Evolutionary conservation across 2,329 filamentous ascomycete species (phyloP).

Genomic region (Clarireedia homoeocarpa): DNA sequence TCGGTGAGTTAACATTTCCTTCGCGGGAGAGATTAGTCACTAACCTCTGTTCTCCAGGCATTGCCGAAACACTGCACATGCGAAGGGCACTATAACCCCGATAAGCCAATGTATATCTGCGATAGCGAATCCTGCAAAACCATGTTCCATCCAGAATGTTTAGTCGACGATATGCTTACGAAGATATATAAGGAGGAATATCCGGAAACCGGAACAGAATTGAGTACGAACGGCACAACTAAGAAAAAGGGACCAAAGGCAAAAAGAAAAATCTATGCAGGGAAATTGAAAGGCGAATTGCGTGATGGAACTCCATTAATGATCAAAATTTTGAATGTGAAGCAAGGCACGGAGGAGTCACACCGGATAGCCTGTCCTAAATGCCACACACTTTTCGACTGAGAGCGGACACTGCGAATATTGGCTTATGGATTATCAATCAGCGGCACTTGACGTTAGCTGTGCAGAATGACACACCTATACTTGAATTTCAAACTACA

Average conservation of each 20-base stretch:
- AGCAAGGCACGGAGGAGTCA: slow-evolving; percentile 13
- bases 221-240: slow-evolving; percentile 12
- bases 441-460: too few relatives aligned
- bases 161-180: slow-evolving; percentile 27
- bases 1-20: slow-evolving; percentile 25
- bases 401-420: background rate
- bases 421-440: too few relatives aligned
- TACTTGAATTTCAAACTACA: too few relatives aligned
- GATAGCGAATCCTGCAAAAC: slow-evolving; percentile 27
- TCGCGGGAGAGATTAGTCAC: background rate
- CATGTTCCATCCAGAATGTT: slow-evolving; percentile 32
- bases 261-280: slow-evolving; percentile 15
- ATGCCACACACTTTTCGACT: slow-evolving; percentile 21
- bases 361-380: slow-evolving; percentile 22
- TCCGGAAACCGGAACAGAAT: slow-evolving; percentile 10
- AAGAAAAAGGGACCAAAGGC: background rate
- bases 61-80: slow-evolving; percentile 32
- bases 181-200: slow-evolving; percentile 21
- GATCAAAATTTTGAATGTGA: slow-evolving; percentile 20
- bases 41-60: slow-evolving; percentile 16
- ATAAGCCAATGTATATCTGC: slow-evolving; percentile 31
- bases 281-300: slow-evolving; percentile 18
- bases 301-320: slow-evolving; percentile 10
- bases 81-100: slow-evolving; percentile 30
- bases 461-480: too few relatives aligned